phyloP scores from a whole-genome alignment of 352 stramenopile genomes.

The Phytophthora syringae region DNA sequence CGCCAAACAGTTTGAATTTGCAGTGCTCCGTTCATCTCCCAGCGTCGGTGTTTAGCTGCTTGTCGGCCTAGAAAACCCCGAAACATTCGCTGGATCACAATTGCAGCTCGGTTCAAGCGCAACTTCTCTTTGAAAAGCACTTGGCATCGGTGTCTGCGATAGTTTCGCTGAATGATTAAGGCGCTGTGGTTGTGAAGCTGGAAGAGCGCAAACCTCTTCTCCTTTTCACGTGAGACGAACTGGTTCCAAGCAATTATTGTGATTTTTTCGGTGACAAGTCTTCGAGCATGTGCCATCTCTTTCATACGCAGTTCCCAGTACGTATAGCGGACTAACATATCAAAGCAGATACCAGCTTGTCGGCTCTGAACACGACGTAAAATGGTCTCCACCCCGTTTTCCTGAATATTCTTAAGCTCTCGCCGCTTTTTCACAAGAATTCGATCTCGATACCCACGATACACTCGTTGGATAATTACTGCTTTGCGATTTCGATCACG shows the following conservation, averaged over 20 bases:
- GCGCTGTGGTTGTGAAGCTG: slow-evolving; percentile 48
- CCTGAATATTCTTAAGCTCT: slow-evolving; percentile 44
- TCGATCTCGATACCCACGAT: slow-evolving; percentile 52
- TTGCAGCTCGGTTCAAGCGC: slow-evolving; percentile 46
- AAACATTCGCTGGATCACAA: slow-evolving; percentile 63
- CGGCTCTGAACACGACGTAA: slow-evolving; percentile 43
- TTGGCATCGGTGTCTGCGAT: slow-evolving; percentile 62
- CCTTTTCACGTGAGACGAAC: slow-evolving; percentile 35
- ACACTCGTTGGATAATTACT: slow-evolving; percentile 59
- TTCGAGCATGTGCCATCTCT: slow-evolving; percentile 34
- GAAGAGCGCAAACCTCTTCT: slow-evolving; percentile 45
- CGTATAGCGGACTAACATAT: slow-evolving; percentile 28
- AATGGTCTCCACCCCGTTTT: slow-evolving; percentile 31
- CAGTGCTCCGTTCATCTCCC: slow-evolving; percentile 48
- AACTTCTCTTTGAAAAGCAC: slow-evolving; percentile 48
- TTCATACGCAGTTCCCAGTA: slow-evolving; percentile 40
- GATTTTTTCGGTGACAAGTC: neutral
- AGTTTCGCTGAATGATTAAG: slow-evolving; percentile 74
- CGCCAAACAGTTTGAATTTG: slow-evolving; percentile 70
- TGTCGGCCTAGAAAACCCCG: slow-evolving; percentile 54
- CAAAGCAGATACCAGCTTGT: slow-evolving; percentile 36
- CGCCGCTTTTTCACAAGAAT: slow-evolving; percentile 13
- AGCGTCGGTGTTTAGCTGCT: slow-evolving; percentile 42
- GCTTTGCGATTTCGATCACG: slow-evolving; percentile 35
- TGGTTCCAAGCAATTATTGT: slow-evolving; percentile 28